Percentiles rank a stretch among this genome's conserved stretches.
phyloP scores from a whole-genome alignment of 1,139 yeast species.

The Geotrichum phurueaensis region DNA sequence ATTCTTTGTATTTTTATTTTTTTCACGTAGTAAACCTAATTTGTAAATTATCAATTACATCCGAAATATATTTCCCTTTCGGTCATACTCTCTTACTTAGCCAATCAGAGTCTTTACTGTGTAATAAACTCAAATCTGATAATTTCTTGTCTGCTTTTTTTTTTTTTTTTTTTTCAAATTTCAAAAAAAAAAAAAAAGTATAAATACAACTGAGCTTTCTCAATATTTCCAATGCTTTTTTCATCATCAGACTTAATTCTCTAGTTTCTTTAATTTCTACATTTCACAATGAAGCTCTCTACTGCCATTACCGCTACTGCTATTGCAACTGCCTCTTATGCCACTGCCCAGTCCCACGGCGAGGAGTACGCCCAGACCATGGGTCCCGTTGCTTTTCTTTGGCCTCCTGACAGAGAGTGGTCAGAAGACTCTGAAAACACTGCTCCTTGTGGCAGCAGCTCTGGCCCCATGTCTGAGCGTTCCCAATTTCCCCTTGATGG shows the following conservation, averaged over 20 bases:
- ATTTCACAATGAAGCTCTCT: slow-evolving; percentile 13
- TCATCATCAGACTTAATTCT: background rate
- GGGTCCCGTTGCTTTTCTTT: slow-evolving; percentile 42
- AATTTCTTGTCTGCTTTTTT: background rate
- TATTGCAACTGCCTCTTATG: slow-evolving; percentile 29
- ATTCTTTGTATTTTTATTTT: background rate
- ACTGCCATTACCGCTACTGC: slow-evolving; percentile 9
- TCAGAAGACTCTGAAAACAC: slow-evolving; percentile 38
- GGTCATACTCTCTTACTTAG: background rate
- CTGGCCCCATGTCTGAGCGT: slow-evolving; percentile 33
- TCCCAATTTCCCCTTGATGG: slow-evolving; percentile 41
- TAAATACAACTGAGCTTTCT: background rate
- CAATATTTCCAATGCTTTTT: background rate
- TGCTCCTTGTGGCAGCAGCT: slow-evolving; percentile 42
- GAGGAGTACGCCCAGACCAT: slow-evolving; percentile 36
- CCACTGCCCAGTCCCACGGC: slow-evolving; percentile 34
- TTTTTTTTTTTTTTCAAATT: background rate
- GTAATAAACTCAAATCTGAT: slow-evolving; percentile 2
- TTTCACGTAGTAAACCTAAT: background rate
- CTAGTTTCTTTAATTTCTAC: background rate
- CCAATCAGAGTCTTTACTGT: background rate
- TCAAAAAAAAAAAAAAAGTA: slow-evolving; percentile 1
- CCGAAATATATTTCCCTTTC: slow-evolving; percentile 1
- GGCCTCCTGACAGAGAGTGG: slow-evolving; percentile 42
- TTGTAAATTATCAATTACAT: slow-evolving; percentile 6